Conservation (phyloP, 495 filamentous ascomycete genomes). For the Evernia prunastri region DNA sequence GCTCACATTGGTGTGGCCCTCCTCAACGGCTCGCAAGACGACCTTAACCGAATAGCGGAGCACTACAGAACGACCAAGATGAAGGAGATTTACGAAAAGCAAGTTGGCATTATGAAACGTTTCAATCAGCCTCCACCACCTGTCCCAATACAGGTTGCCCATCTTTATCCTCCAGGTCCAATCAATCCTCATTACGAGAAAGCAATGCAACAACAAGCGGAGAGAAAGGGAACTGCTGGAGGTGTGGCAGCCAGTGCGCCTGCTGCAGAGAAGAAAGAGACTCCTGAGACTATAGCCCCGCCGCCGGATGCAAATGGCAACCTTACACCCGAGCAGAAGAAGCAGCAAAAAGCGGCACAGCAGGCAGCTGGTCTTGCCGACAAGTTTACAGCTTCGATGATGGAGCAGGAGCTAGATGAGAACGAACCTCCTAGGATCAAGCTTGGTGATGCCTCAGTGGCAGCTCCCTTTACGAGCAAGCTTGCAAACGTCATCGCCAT, state of each 20-base stretch:
- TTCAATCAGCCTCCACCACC: slow-evolving; percentile 91
- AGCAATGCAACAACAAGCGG: slow-evolving; percentile 75
- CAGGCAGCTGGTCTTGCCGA: slow-evolving; percentile 77
- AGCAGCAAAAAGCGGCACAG: slow-evolving; percentile 56
- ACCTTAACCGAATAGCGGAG: slow-evolving; percentile 83
- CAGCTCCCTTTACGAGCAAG: slow-evolving; percentile 96
- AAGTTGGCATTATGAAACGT: slow-evolving; percentile 77
- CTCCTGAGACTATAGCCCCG: slow-evolving; percentile 58
- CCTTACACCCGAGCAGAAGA: slow-evolving; percentile 50
- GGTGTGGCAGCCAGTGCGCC: slow-evolving; percentile 33
- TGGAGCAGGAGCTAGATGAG: slow-evolving; percentile 83
- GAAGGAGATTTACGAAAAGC: slow-evolving; percentile 98
- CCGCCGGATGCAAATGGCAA: slow-evolving; percentile 52
- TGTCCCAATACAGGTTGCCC: slow-evolving; percentile 82
- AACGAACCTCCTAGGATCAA: slow-evolving; percentile 93
- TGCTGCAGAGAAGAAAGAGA: slow-evolving; percentile 43
- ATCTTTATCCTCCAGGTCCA: slow-evolving; percentile 88
- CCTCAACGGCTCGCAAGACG: slow-evolving; percentile 87
- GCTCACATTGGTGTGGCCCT: slow-evolving; percentile 95
- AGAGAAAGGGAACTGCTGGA: slow-evolving; percentile 56
- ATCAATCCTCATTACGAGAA: slow-evolving; percentile 93
- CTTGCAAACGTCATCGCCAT: slow-evolving; percentile 94
- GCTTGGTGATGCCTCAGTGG: slow-evolving; percentile 93
- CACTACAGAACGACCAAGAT: slow-evolving; percentile 91
- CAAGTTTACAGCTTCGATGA: slow-evolving; percentile 78